Evolutionary conservation across 2,329 filamentous ascomycete species (phyloP), one percentile per base, ranked within the genome.

Genomic region (Ophiostoma perfectum): DNA sequence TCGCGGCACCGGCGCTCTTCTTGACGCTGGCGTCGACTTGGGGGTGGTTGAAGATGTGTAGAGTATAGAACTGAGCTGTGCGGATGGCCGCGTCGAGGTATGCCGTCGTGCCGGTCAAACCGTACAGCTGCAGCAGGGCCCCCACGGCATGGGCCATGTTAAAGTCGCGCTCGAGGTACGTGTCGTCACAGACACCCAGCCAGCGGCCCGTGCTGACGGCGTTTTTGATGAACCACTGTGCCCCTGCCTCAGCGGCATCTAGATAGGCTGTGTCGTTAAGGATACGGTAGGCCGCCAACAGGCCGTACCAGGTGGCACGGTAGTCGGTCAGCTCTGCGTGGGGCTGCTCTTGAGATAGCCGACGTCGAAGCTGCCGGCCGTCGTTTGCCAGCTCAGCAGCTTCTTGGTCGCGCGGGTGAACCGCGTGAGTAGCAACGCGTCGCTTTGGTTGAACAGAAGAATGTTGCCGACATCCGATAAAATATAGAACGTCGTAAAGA

Each of bases 21-120:
- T 66, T 67, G 52, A 45, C 41, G n/a, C 47, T 63, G n/a, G 63
- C 45, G 45, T 66, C 66, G 38, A 69, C 66, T 27, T 58, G 63
- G 11, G 69, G 69, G 45, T 70, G 69, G 44, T 70, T 70, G 66
- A 69, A 70, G 62, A 70, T 68, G 69, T 70, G 69, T 47, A 70
- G 63, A 8, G 67, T 70, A 55, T 70, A 70, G 18, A 67, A 69
- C 63, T 69, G 58, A 4, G 49, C 12, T 16, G 49, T 18, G 49
- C 16, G 49, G n/a, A 52, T 52, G 49, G 49, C 49, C 11, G 49
- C 49, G 11, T 52, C 49, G 3, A 52, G n/a, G n/a, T 52, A 52
- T 7, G 14, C n/a, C 3, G 49, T 52, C 6, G 18, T 52, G 3
- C 49, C 49, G n/a, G 49, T 52, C 6, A 52, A 2, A 9, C 9